Evolutionary conservation across 2,329 filamentous ascomycete genomes (phyloP).

Genomic region (Trichoderma semiorbis): DNA sequence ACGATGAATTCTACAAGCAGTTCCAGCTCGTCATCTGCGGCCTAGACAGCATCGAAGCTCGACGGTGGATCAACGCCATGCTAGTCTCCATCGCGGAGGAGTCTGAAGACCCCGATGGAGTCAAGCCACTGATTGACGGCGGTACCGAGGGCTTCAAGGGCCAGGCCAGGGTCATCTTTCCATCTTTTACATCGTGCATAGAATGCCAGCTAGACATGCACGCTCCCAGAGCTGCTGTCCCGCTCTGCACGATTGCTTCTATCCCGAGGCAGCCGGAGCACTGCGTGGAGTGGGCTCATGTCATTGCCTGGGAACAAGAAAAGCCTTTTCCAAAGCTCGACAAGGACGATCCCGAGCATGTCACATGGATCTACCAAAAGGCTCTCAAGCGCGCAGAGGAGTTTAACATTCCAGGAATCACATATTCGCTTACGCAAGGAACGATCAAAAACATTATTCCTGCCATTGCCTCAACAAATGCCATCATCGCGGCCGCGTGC

Average conservation of each 20-base stretch:
- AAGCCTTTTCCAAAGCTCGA: conserved; percentile 82
- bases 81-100: conserved; percentile 86
- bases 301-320: conserved; percentile 92
- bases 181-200: conserved; percentile 90
- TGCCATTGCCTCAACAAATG: conserved; percentile 95
- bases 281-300: conserved; percentile 97
- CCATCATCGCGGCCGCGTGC: conserved; percentile 90
- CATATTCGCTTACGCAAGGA: conserved; percentile 92
- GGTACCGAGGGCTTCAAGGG: conserved; percentile 99
- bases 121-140: conserved; percentile 94
- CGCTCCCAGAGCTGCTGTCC: conserved; percentile 92
- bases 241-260: conserved; percentile 91
- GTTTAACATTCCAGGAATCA: conserved; percentile 88
- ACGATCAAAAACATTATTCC: conserved; percentile 99
- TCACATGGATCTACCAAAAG: conserved; percentile 92
- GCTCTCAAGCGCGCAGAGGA: conserved; percentile 77
- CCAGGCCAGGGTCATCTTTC: conserved; percentile 87
- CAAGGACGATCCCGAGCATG: conserved; percentile 94
- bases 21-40: conserved; percentile 94
- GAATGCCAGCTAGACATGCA: conserved; percentile 99
- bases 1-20: conserved; percentile 94
- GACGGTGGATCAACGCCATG: conserved; percentile 97
- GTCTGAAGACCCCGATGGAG: conserved; percentile 68
- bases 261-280: conserved; percentile 97
- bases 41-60: conserved; percentile 92